phyloP scores from a whole-genome alignment of 2,329 filamentous ascomycete species.

The Epicoccum nigrum region DNA sequence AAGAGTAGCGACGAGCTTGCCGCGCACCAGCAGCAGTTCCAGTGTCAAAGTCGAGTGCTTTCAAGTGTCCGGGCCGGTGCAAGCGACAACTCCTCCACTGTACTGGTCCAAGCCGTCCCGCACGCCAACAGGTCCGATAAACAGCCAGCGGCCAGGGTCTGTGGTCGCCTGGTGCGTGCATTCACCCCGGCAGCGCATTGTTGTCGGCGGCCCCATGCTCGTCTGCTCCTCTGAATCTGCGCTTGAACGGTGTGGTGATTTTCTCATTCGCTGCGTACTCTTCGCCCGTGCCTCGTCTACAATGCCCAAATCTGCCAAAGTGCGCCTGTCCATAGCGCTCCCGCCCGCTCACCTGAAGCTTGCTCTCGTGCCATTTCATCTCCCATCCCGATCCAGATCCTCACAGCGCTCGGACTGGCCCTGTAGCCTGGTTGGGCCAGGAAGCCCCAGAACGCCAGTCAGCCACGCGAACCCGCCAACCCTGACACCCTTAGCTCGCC shows the following conservation, averaged over 20 bases:
- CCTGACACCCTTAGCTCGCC: conserved; percentile 49
- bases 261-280: conserved; percentile 45
- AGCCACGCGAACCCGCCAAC: conserved; percentile 51
- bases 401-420: conserved; percentile 50
- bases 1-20: conserved; percentile 11
- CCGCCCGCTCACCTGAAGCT: conserved; percentile 44
- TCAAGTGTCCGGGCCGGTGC: conserved; percentile 40
- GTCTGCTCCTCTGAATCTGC: conserved; percentile 36
- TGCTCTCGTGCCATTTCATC: conserved; percentile 41
- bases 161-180: conserved; percentile 35
- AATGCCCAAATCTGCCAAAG: conserved; percentile 47
- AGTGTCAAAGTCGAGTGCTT: conserved; percentile 23
- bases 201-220: conserved; percentile 43
- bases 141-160: conserved; percentile 44
- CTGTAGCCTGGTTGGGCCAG: conserved; percentile 49
- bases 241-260: conserved; percentile 47
- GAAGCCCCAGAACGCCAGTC: conserved; percentile 47
- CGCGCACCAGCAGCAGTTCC: conserved; percentile 17
- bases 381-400: conserved; percentile 51
- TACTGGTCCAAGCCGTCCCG: conserved; percentile 50
- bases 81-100: conserved; percentile 45
- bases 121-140: conserved; percentile 45
- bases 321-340: conserved; percentile 45
- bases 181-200: conserved; percentile 37
- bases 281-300: conserved; percentile 50